phyloP scores from a whole-genome alignment of 2,329 filamentous ascomycete genomes.

The Stachybotrys chartarum region DNA sequence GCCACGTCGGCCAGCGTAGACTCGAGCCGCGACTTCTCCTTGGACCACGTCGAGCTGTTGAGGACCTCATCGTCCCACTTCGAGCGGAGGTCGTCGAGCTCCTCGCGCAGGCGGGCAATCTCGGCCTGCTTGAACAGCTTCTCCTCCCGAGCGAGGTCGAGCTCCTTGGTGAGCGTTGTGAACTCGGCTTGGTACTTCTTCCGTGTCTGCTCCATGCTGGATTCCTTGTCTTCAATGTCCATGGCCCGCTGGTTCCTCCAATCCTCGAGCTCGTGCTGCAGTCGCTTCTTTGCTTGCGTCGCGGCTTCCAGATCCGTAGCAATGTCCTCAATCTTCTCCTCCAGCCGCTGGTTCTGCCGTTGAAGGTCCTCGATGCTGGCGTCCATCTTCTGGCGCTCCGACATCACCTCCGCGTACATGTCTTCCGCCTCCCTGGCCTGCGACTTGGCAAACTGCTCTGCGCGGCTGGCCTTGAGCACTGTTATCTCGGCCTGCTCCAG shows the following conservation, averaged over 20 bases:
- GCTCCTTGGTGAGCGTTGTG: slow-evolving; percentile 79
- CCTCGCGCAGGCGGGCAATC: slow-evolving; percentile 83
- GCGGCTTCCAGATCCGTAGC: slow-evolving; percentile 83
- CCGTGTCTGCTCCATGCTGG: slow-evolving; percentile 90
- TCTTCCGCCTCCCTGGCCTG: slow-evolving; percentile 90
- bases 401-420: slow-evolving; percentile 80
- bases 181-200: slow-evolving; percentile 97
- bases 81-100: slow-evolving; percentile 85
- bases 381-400: slow-evolving; percentile 88
- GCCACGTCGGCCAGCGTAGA: slow-evolving; percentile 82
- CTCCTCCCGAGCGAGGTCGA: slow-evolving; percentile 89
- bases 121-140: slow-evolving; percentile 79
- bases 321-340: slow-evolving; percentile 86
- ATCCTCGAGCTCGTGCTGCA: slow-evolving; percentile 96
- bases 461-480: slow-evolving; percentile 83
- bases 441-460: slow-evolving; percentile 88
- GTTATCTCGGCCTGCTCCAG: slow-evolving; percentile 95
- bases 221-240: slow-evolving; percentile 95
- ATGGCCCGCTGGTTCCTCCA: slow-evolving; percentile 92
- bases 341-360: slow-evolving; percentile 78
- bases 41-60: slow-evolving; percentile 96
- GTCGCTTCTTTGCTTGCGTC: slow-evolving; percentile 81
- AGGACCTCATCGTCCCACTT: slow-evolving; percentile 99
- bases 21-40: slow-evolving; percentile 91
- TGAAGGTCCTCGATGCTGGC: slow-evolving; percentile 81